Evolutionary conservation across 2,329 filamentous ascomycete species (phyloP).

Genomic region (Epichloe typhina): DNA sequence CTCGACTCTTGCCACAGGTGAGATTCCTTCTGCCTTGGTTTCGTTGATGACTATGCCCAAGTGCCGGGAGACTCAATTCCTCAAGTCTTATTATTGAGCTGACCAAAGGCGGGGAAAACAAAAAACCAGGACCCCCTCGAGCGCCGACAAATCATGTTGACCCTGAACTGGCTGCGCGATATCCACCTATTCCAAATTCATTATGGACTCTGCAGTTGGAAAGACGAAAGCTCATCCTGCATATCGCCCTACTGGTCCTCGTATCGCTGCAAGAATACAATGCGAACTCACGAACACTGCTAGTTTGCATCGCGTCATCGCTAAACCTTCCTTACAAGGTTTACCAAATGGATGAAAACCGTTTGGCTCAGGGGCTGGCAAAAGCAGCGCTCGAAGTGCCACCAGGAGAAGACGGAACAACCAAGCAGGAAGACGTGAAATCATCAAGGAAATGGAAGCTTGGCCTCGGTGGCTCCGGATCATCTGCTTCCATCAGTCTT

Average conservation of each 20-base stretch:
- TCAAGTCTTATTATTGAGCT: background rate
- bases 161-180: slow-evolving; percentile 34
- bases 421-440: slow-evolving; percentile 46
- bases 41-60: background rate
- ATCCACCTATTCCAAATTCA: slow-evolving; percentile 45
- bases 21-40: slow-evolving; percentile 5
- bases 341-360: slow-evolving; percentile 58
- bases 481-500: slow-evolving; percentile 45
- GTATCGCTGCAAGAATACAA: slow-evolving; percentile 68
- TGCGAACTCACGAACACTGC: slow-evolving; percentile 57
- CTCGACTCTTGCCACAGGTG: slow-evolving; percentile 24
- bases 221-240: slow-evolving; percentile 54
- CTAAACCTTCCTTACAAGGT: slow-evolving; percentile 52
- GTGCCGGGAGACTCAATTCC: background rate
- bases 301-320: slow-evolving; percentile 58
- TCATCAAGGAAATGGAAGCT: slow-evolving; percentile 60
- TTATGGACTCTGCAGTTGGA: slow-evolving; percentile 46
- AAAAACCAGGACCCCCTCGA: slow-evolving; percentile 27
- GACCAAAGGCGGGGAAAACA: slow-evolving; percentile 6
- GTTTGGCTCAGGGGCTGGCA: slow-evolving; percentile 61
- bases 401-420: slow-evolving; percentile 16
- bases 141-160: slow-evolving; percentile 30
- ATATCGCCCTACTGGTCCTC: slow-evolving; percentile 58
- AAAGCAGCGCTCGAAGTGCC: slow-evolving; percentile 48
- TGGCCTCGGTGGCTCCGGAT: slow-evolving; percentile 34